These are phyloP conservation scores for Mucor saturninus DNA, from an alignment of 371 early-diverging fungal genomes.

Conservation along the genomic window DNA sequence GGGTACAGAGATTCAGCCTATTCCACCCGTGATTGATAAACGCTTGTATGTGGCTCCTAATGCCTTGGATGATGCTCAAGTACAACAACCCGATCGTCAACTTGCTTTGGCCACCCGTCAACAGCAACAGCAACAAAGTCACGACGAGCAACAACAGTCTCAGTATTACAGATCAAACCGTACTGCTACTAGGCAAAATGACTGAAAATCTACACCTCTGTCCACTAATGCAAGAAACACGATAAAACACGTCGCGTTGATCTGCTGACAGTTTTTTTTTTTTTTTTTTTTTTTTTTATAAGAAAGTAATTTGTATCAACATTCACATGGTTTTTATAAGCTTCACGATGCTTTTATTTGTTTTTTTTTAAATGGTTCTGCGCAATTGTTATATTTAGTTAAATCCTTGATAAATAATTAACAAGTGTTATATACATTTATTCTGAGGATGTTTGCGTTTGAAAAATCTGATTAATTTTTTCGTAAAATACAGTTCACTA, in stretches of 20 bases:
- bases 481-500: not conserved
- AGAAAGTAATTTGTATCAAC: too few relatives aligned
- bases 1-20: conserved; percentile 96
- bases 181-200: not conserved
- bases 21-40: conserved; percentile 94
- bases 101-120: conserved; percentile 55
- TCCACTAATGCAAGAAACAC: not conserved
- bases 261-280: not conserved
- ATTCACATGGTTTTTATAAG: too few relatives aligned
- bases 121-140: conserved; percentile 52
- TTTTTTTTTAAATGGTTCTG: too few relatives aligned
- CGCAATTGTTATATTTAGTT: too few relatives aligned
- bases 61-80: conserved; percentile 57
- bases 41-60: conserved; percentile 84
- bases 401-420: too few relatives aligned
- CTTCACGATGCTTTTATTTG: too few relatives aligned
- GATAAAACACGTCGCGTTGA: not conserved
- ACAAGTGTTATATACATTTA: too few relatives aligned
- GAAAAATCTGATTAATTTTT: too few relatives aligned
- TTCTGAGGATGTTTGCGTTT: too few relatives aligned
- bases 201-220: not conserved
- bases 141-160: conserved; percentile 38
- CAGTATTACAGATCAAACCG: conserved; percentile 24
- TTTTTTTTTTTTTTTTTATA: not conserved
- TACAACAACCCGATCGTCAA: conserved; percentile 52